These are phyloP conservation scores for Skeletonema grethae DNA, from an alignment of 108 stramenopile species.

Conservation along the genomic window DNA sequence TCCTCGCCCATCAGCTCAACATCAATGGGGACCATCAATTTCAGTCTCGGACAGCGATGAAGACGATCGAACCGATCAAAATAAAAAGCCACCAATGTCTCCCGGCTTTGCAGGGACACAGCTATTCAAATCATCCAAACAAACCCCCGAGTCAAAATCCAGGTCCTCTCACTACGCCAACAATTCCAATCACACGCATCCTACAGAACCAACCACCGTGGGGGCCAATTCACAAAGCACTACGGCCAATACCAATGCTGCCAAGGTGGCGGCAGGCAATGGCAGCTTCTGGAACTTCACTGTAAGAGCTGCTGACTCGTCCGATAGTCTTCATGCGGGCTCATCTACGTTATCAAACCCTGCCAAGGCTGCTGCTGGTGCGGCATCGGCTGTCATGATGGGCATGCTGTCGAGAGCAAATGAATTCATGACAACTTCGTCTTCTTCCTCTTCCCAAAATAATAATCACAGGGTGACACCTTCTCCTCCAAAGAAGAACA, in stretches of 20 bases:
- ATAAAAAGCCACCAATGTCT: constrained; percentile 4
- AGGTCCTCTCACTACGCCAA: constrained; percentile 3
- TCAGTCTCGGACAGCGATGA: constrained; percentile 4
- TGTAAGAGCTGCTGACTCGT: background rate
- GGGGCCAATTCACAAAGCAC: background rate
- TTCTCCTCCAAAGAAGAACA: background rate
- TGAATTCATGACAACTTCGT: background rate
- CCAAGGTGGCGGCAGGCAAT: background rate
- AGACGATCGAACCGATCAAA: background rate
- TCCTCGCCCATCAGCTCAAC: background rate
- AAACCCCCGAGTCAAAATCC: background rate
- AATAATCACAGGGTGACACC: constrained; percentile 1
- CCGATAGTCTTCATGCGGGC: background rate
- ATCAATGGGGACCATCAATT: constrained; percentile 6
- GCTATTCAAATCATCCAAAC: background rate
- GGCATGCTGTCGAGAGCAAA: background rate
- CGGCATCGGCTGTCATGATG: constrained; percentile 14
- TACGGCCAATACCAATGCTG: background rate
- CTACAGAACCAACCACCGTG: background rate
- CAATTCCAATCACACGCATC: constrained; percentile 1
- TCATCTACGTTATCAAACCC: constrained; percentile 7
- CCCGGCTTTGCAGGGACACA: background rate
- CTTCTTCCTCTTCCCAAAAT: background rate
- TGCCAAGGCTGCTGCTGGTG: constrained; percentile 26
- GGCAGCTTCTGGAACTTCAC: constrained; percentile 8